Evolutionary conservation across 169 alveolate species (phyloP).

Genomic region (Eimeria maxima): DNA sequence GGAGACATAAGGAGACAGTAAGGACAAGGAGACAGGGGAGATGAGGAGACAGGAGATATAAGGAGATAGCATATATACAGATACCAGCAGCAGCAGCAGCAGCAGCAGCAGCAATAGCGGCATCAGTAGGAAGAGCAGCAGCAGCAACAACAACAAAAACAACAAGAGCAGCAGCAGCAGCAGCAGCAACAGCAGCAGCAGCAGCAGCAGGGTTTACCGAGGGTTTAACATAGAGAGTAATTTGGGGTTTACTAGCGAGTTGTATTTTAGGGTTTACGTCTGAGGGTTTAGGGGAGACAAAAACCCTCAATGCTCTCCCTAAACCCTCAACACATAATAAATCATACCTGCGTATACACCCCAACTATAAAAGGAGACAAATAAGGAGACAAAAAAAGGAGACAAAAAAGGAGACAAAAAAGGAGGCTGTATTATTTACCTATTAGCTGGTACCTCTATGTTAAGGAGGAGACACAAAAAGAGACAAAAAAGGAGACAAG

Average conservation of each 20-base stretch:
- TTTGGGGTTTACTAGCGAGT: not conserved
- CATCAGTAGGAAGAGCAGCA: not conserved
- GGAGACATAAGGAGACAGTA: no score
- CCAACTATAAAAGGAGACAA: not conserved
- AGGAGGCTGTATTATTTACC: not conserved
- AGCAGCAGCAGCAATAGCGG: conserved; percentile 25
- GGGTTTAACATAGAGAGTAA: not conserved
- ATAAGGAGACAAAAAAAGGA: not conserved
- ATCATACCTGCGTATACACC: conserved; percentile 89
- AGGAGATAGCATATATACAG: no score
- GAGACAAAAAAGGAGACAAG: not conserved
- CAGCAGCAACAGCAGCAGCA: conserved; percentile 54
- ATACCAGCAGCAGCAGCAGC: conserved; percentile 7
- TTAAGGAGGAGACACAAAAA: not conserved
- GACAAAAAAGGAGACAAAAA: not conserved
- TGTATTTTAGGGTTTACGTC: not conserved
- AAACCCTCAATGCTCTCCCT: conserved; percentile 88
- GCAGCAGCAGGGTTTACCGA: conserved; percentile 20
- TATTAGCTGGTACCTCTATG: no score
- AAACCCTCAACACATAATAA: conserved; percentile 96
- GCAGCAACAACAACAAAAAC: not conserved
- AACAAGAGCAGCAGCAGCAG: conserved; percentile 31
- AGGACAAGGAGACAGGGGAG: no score
- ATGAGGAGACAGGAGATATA: no score
- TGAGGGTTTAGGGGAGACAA: conserved; percentile 41